Base-by-base conservation (phyloP, 75 land plant genomes). In the Adiantum capillusveneris region DNA sequence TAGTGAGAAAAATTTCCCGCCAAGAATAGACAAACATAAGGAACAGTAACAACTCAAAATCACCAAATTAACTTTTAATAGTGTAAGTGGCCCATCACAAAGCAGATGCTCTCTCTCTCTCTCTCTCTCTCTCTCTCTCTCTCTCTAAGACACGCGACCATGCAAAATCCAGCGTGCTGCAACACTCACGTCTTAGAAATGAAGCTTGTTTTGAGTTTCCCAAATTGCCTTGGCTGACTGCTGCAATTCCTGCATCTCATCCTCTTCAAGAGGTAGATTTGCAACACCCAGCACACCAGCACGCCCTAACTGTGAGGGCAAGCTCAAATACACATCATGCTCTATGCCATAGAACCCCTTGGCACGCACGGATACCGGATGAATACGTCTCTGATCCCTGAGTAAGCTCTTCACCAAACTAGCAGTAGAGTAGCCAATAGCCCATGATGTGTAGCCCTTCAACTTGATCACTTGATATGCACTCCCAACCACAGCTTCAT, bases 371-470 rank as follows among this genome's bases (percentile, higher is more conserved):
- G 70, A 67, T 1, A 67, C 70, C 0, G 70, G 70, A 17, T 48
- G 36, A 22, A 67, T 60, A 13, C 70, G 58, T 14, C 54, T 6
- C 70, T 67, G 70, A 20, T 67, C 66, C 14, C 70, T 29, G 26
- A 67, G 19, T 36, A 67, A 17, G 39, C 63, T 67, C 53, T 58
- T 67, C 51, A 60, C 66, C 25, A 67, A 29, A 17, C 54, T 67
- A 12, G 70, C 70, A 9, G 30, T 52, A 29, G 70, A 67, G 70
- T 67, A 67, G n/a, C 70, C 70, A 13, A 67, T 67, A 14, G 70
- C 70, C 70, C 70, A 67, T 25, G 70, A 67, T 6, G 70, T 67
- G 55, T 67, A 67, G 25, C 70, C 70, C 36, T 67, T 67, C 48
- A 67, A 54, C 12, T 58, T 60, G 53, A 67, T 67, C 18, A 67